Evolutionary conservation across 805 yeast genomes (phyloP), one percentile per base, ranked within the genome.

Genomic region (Cephaloascus fragrans): DNA sequence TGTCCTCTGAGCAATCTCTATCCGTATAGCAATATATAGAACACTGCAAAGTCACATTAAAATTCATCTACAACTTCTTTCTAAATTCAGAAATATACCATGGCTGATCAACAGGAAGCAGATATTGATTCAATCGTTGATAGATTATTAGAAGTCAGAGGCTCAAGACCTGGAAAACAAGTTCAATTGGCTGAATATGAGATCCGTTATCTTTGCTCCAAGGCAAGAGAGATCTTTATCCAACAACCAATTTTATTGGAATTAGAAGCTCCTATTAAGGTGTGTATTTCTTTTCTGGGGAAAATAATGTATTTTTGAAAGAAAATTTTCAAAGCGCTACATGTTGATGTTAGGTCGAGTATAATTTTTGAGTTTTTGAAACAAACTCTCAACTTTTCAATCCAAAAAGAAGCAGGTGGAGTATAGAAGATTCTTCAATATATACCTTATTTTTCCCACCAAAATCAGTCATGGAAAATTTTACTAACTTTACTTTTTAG

Each of bases 51-150:
- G 8, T 6, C 36, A 18, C 23, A 12, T 12, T 16, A 6, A 18
- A 5, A 18, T 34, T 10, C 15, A 9, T 9, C 12, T 9, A 10
- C n/a, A 17, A 32, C 16, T 15, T 9, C 18, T 15, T n/a, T n/a
- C n/a, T n/a, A n/a, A n/a, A n/a, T n/a, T n/a, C n/a, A n/a, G n/a
- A n/a, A n/a, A n/a, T 23, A 18, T 14, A 16, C 36, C 14, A 34
- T 34, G 36, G 12, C 36, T 19, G 36, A 60, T 39, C 58, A 49
- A 47, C 57, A 64, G 59, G 95, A 90, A 64, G 95, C 94, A 39
- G 97, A 93, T 60, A 83, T 90, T 56, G 98, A 90, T 64, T 86
- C 96, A 56, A 89, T 90, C 55, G 93, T 90, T 61, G 97, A 90
- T 69, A 80, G 97, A 73, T 75, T 90, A 56, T 73, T 90, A 52